Base-by-base conservation (phyloP, 2,329 filamentous ascomycete species). In the Paracorniculantispora psalliotae region DNA sequence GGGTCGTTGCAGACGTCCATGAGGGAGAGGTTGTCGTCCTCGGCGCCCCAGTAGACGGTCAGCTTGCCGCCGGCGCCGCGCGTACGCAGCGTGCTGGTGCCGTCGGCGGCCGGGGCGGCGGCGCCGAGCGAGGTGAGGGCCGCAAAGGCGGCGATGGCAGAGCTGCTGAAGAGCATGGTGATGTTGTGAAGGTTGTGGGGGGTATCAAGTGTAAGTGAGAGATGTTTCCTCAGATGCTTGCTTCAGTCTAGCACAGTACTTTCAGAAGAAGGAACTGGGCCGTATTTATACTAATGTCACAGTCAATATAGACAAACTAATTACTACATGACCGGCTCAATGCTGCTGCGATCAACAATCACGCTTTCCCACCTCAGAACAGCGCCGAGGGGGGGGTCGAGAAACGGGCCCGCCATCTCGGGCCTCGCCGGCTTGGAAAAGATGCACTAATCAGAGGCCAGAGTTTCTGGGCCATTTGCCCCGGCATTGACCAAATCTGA, bases 1-100 rank as follows among this genome's bases (percentile, higher is more conserved):
- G 54, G 10, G 30, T 65, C 64, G 41, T 54, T 60, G 55, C 64
- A 66, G 12, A 66, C 64, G 10, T 61, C 50, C 26, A 60, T 54
- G 3, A 66, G 61, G 9, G 63, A 54, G 10, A 61, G 62, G 57
- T 25, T 64, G 37, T 62, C 61, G 44, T 65, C 63, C 35, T 65
- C 48, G 48, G 43, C 63, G 17, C 63, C 64, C 64, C 63, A 66
- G 61, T 66, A 66, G n/a, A 66, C 33, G 57, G 58, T 60, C 35
- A 65, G 60, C 57, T 63, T 64, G 61, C 55, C 54, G 26, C 61
- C 63, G 48, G 53, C 59, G 56, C 48, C 61, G 41, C 60, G 53
- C 15, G 37, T 44, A 35, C 25, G 23, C 21, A 57, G 44, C 19
- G 10, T 21, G n/a, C 33, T 46, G 28, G 23, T 26, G 30, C 30